These are phyloP conservation scores for Alternaria triticimaculans DNA, from an alignment of 2,329 filamentous ascomycete species.

Conservation along the genomic window DNA sequence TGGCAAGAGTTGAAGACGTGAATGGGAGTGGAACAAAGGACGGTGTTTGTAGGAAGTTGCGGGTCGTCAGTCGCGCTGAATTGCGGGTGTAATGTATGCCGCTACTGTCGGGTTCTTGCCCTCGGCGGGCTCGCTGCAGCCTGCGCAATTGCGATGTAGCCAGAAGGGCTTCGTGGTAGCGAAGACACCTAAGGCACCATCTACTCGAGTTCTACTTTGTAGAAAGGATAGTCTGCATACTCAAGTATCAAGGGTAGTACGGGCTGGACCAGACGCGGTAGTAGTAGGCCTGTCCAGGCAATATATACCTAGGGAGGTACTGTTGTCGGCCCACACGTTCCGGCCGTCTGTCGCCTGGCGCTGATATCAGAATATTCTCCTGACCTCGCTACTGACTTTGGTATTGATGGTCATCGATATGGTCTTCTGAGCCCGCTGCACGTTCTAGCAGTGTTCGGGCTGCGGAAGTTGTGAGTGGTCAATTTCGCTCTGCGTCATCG, in stretches of 20 bases:
- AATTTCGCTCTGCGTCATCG: background rate
- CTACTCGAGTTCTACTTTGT: background rate
- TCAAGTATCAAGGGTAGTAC: background rate
- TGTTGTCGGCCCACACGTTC: background rate
- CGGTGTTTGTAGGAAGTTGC: background rate
- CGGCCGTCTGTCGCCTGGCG: background rate
- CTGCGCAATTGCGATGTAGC: background rate
- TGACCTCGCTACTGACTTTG: background rate
- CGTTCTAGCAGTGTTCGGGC: background rate
- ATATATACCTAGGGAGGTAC: background rate
- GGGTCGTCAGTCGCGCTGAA: background rate
- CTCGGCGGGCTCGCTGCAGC: background rate
- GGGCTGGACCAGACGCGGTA: background rate
- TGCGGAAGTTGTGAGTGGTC: background rate
- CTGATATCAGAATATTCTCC: accelerated
- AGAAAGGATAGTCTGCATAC: background rate
- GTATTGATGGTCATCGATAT: background rate
- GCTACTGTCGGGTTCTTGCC: too few species aligned
- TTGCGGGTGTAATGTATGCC: background rate
- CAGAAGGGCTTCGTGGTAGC: background rate
- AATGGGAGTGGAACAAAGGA: background rate
- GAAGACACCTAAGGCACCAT: background rate
- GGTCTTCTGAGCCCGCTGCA: accelerated
- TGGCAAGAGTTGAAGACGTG: background rate
- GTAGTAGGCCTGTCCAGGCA: background rate